Conservation (phyloP, 768 basidiomycete genomes). For the Mycena sanguinolenta region DNA sequence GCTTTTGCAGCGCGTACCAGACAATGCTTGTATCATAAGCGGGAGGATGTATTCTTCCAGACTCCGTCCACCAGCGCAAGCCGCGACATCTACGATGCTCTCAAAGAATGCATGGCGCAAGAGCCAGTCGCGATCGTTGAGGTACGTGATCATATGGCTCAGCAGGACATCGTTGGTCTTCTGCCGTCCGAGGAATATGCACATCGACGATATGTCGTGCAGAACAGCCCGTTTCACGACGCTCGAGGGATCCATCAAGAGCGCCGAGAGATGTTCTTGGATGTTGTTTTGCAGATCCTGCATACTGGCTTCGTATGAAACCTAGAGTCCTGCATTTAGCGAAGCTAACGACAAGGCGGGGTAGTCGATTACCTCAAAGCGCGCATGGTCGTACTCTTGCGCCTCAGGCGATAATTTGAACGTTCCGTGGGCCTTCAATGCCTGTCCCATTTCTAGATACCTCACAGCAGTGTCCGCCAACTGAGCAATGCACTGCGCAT, state of each 20-base stretch:
- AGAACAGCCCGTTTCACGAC: constrained; percentile 93
- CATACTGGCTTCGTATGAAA: constrained; percentile 90
- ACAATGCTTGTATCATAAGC: constrained; percentile 94
- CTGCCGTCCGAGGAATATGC: constrained; percentile 93
- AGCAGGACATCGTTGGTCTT: constrained; percentile 95
- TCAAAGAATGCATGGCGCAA: constrained; percentile 94
- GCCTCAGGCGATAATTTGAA: constrained; percentile 73
- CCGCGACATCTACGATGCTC: constrained; percentile 94
- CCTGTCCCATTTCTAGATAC: constrained; percentile 95
- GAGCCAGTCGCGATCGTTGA: constrained; percentile 94
- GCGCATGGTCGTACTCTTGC: constrained; percentile 81
- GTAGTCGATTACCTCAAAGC: constrained; percentile 75
- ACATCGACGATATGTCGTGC: constrained; percentile 88
- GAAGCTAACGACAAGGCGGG: neutral
- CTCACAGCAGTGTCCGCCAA: constrained; percentile 89
- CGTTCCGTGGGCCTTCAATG: constrained; percentile 85
- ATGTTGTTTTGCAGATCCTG: constrained; percentile 88
- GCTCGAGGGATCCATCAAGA: constrained; percentile 90
- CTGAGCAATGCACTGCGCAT: constrained; percentile 87
- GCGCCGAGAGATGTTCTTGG: constrained; percentile 87
- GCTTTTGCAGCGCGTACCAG: constrained; percentile 68
- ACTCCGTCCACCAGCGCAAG: constrained; percentile 91
- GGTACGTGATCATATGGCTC: constrained; percentile 88
- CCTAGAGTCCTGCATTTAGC: constrained; percentile 58
- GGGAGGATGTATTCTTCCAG: constrained; percentile 98